phyloP scores from a whole-genome alignment of 441 rosid species.

The Erodium chrysanthum region DNA sequence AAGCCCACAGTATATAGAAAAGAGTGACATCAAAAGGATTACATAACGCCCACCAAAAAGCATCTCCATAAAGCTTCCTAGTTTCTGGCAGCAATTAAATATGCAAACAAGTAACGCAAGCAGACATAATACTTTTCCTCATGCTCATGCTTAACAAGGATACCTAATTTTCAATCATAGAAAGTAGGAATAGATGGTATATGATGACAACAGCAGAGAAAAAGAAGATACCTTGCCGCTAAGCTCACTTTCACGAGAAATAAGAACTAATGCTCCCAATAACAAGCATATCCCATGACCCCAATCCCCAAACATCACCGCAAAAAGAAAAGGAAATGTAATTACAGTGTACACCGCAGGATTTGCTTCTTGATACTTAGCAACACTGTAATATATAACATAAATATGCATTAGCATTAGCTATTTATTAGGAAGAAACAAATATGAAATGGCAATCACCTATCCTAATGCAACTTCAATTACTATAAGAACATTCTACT shows the following conservation, averaged over 20 bases:
- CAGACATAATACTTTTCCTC: background rate
- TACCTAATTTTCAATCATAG: background rate
- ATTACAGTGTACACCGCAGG: constrained; percentile 75
- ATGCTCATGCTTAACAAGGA: background rate
- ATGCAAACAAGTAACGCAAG: background rate
- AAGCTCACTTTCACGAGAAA: constrained; percentile 71
- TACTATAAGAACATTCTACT: background rate
- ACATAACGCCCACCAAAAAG: constrained; percentile 98
- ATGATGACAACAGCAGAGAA: background rate
- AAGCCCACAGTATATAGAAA: constrained; percentile 83
- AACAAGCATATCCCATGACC: constrained; percentile 93
- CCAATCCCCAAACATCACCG: constrained; percentile 99
- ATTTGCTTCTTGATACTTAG: constrained; percentile 89
- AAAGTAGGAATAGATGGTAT: background rate
- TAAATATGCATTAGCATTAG: background rate
- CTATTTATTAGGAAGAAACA: background rate
- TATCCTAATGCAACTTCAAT: background rate
- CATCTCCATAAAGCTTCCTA: constrained; percentile 84
- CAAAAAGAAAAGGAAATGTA: constrained; percentile 94
- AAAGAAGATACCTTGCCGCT: constrained; percentile 51
- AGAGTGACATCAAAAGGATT: constrained; percentile 78
- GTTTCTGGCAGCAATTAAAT: constrained; percentile 24
- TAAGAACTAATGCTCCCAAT: constrained; percentile 49
- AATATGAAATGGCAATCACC: constrained; percentile 1
- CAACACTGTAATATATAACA: constrained; percentile 48